Percentiles rank a stretch among this genome's conserved stretches.
phyloP scores from a whole-genome alignment of 441 rosid species.

The Viola pubescens region DNA sequence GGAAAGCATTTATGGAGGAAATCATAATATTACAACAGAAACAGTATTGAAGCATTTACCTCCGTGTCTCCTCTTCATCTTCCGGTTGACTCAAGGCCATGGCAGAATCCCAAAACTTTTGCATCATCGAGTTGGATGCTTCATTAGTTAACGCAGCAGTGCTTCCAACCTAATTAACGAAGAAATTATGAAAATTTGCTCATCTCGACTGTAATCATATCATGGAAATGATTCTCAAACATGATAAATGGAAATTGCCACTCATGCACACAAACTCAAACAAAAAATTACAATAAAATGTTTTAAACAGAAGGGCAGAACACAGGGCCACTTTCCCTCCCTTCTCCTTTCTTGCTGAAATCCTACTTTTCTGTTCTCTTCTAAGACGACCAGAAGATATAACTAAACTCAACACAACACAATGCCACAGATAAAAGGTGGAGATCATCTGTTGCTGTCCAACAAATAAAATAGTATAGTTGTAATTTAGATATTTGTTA shows the following conservation, averaged over 20 bases:
- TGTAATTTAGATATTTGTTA: too few relatives aligned
- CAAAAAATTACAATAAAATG: too few relatives aligned
- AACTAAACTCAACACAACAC: too few relatives aligned
- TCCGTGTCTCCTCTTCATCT: slow-evolving; percentile 76
- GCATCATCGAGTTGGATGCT: slow-evolving; percentile 81
- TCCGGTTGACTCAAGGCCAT: slow-evolving; percentile 66
- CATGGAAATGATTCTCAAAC: slow-evolving; percentile 4
- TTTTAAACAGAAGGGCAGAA: too few relatives aligned
- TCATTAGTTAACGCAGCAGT: slow-evolving; percentile 63
- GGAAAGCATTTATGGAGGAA: slow-evolving; percentile 11
- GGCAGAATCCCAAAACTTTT: slow-evolving; percentile 98
- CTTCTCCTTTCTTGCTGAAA: too few relatives aligned
- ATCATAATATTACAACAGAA: slow-evolving; percentile 7
- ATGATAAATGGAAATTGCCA: not conserved
- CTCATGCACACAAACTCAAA: not conserved
- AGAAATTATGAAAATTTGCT: slow-evolving; percentile 6
- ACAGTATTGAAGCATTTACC: slow-evolving; percentile 33
- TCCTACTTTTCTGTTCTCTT: too few relatives aligned
- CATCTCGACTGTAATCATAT: slow-evolving; percentile 3
- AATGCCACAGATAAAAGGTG: too few relatives aligned
- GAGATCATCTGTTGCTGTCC: too few relatives aligned
- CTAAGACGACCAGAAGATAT: too few relatives aligned
- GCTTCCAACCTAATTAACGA: slow-evolving; percentile 57
- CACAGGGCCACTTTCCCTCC: too few relatives aligned
- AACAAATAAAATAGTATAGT: too few relatives aligned